These are phyloP conservation scores for Ganoderma sinense DNA, from an alignment of 1,284 basidiomycete genomes.

Conservation along the genomic window DNA sequence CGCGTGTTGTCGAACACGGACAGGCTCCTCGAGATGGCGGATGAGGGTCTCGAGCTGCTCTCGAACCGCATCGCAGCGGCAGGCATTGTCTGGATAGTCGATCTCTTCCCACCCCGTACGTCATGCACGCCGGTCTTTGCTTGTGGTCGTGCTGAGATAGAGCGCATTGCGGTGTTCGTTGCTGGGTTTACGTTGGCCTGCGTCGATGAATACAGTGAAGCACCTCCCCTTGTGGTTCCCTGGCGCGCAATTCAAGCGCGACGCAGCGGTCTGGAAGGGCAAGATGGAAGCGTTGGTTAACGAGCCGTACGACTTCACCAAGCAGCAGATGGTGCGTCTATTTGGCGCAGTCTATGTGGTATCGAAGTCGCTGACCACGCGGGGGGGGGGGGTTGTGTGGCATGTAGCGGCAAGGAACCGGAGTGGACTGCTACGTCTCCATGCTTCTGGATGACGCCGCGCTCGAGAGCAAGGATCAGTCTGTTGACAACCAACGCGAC, in stretches of 20 bases:
- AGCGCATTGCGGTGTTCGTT: not conserved
- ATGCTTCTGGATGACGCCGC: conserved; percentile 56
- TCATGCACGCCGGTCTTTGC: not conserved
- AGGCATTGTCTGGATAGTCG: conserved; percentile 75
- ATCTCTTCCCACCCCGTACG: conserved; percentile 55
- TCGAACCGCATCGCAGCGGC: conserved; percentile 64
- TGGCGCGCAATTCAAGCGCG: conserved; percentile 46
- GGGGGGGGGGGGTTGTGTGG: conserved; percentile 6
- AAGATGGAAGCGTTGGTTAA: conserved; percentile 75
- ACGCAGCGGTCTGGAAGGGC: conserved; percentile 68
- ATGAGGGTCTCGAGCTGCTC: conserved; percentile 67
- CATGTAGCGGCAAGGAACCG: conserved; percentile 57
- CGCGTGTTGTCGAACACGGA: conserved; percentile 60
- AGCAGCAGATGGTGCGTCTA: conserved; percentile 57
- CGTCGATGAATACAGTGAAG: conserved; percentile 28
- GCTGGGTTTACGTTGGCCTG: not conserved
- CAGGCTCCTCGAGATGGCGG: conserved; percentile 62
- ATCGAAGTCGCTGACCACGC: not conserved
- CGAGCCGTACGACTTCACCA: conserved; percentile 65
- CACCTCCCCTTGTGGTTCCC: conserved; percentile 45
- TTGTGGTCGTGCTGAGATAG: conserved; percentile 5
- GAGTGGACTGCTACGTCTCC: conserved; percentile 67
- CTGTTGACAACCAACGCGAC: conserved; percentile 48
- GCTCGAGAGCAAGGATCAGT: conserved; percentile 32
- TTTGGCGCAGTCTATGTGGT: conserved; percentile 27